phyloP scores from a whole-genome alignment of 352 stramenopile genomes.

The Globisporangium echinulatum region DNA sequence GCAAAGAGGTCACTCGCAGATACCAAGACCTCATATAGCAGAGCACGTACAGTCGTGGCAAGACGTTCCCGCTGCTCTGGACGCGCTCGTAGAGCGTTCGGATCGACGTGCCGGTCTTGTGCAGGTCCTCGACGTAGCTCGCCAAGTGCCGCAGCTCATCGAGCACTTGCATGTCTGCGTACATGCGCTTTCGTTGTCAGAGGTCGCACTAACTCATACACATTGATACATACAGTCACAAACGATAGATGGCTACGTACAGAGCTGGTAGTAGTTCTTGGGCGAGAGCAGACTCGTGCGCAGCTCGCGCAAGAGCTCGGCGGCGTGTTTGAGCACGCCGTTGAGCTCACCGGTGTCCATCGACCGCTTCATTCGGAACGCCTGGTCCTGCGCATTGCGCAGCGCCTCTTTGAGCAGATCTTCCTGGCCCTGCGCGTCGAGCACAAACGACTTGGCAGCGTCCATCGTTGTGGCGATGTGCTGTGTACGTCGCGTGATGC shows the following conservation, averaged over 20 bases:
- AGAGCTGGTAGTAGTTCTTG: constrained; percentile 99
- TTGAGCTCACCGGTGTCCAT: constrained; percentile 69
- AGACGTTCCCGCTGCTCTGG: constrained; percentile 93
- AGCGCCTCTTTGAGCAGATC: constrained; percentile 72
- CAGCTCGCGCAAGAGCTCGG: constrained; percentile 80
- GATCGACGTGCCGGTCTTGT: constrained; percentile 75
- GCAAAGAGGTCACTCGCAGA: too few species aligned
- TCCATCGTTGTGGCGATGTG: constrained; percentile 1
- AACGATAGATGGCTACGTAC: constrained; percentile 48
- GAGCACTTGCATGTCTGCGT: constrained; percentile 77
- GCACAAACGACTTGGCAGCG: constrained; percentile 28
- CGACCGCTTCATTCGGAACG: constrained; percentile 83
- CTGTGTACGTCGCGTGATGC: background rate
- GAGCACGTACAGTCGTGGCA: constrained; percentile 84
- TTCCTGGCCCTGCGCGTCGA: constrained; percentile 60
- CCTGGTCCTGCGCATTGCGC: constrained; percentile 63
- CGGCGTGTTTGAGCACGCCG: constrained; percentile 72
- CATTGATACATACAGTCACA: background rate
- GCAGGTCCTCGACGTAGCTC: constrained; percentile 89
- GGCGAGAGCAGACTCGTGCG: constrained; percentile 90
- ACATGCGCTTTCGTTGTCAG: background rate
- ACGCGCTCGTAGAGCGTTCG: constrained; percentile 93
- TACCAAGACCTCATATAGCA: too few species aligned
- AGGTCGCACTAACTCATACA: background rate
- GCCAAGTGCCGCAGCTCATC: constrained; percentile 95